phyloP scores from a whole-genome alignment of 129 eudicot genomes.

The Artemisia tridentata region DNA sequence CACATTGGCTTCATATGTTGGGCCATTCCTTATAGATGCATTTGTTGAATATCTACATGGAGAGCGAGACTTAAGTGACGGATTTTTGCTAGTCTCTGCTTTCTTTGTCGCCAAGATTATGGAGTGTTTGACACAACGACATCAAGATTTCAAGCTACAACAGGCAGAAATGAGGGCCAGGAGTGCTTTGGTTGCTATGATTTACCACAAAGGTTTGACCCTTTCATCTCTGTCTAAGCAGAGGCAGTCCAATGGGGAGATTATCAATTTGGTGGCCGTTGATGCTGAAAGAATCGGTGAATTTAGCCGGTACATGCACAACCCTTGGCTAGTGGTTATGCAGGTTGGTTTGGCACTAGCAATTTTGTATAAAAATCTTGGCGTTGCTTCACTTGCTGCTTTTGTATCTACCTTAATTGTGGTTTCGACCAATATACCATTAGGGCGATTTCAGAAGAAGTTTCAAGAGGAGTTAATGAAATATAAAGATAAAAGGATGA shows the following conservation, averaged over 20 bases:
- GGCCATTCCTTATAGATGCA: slow-evolving; percentile 73
- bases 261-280: slow-evolving; percentile 75
- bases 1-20: slow-evolving; percentile 65
- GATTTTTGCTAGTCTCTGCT: slow-evolving; percentile 51
- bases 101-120: slow-evolving; percentile 61
- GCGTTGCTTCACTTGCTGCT: slow-evolving; percentile 71
- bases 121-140: slow-evolving; percentile 72
- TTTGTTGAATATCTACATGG: slow-evolving; percentile 77
- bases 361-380: slow-evolving; percentile 60
- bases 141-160: slow-evolving; percentile 60
- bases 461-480: slow-evolving; percentile 70
- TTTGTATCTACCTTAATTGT: slow-evolving; percentile 54
- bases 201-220: slow-evolving; percentile 71
- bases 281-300: slow-evolving; percentile 80
- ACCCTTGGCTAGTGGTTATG: slow-evolving; percentile 61
- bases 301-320: slow-evolving; percentile 70
- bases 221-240: slow-evolving; percentile 63
- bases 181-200: slow-evolving; percentile 59
- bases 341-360: slow-evolving; percentile 66
- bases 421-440: slow-evolving; percentile 60
- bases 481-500: slow-evolving; percentile 82
- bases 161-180: slow-evolving; percentile 53
- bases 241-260: slow-evolving; percentile 69
- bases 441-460: slow-evolving; percentile 59
- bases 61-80: slow-evolving; percentile 34